Percentiles rank a stretch among this genome's conserved stretches.
Conservation (phyloP, 2,329 filamentous ascomycete genomes). For the Phaeosphaeria sp. region DNA sequence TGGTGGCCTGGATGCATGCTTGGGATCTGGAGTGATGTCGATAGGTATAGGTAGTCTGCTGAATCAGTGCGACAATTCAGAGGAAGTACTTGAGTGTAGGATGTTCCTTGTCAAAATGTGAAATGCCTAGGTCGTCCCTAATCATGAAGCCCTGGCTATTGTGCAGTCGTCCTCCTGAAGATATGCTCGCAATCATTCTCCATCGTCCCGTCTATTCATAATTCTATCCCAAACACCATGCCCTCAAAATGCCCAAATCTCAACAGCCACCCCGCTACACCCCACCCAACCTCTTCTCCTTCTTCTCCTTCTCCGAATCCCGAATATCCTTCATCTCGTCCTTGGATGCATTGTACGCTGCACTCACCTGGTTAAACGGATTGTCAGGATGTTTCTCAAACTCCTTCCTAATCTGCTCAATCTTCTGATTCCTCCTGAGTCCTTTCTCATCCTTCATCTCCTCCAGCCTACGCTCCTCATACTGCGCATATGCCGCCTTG, state of each 20-base stretch:
- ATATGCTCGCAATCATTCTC: background rate
- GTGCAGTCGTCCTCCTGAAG: background rate
- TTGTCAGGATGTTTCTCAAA: conserved; percentile 96
- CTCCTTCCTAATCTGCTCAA: conserved; percentile 85
- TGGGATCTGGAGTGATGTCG: background rate
- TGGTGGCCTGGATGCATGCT: conserved; percentile 8
- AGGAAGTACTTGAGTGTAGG: background rate
- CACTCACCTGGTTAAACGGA: conserved; percentile 86
- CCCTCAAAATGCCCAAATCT: background rate
- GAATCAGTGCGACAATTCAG: background rate
- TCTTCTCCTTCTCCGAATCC: conserved; percentile 72
- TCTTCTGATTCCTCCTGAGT: conserved; percentile 80
- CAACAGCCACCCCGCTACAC: conserved; percentile 4
- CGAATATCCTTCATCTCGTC: conserved; percentile 75
- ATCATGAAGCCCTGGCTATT: background rate
- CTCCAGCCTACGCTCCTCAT: conserved; percentile 77
- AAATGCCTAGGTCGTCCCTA: background rate
- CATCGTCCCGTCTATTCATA: conserved; percentile 1
- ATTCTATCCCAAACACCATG: conserved; percentile 24
- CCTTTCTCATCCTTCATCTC: conserved; percentile 89
- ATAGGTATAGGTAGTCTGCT: background rate
- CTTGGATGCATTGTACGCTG: conserved; percentile 76
- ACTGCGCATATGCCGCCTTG: conserved; percentile 84
- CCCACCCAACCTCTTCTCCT: conserved; percentile 70
- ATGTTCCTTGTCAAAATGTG: background rate